Evolutionary conservation across 495 filamentous ascomycete species (phyloP), one percentile per base, ranked within the genome.

Genomic region (Talaromyces nanjingensis): DNA sequence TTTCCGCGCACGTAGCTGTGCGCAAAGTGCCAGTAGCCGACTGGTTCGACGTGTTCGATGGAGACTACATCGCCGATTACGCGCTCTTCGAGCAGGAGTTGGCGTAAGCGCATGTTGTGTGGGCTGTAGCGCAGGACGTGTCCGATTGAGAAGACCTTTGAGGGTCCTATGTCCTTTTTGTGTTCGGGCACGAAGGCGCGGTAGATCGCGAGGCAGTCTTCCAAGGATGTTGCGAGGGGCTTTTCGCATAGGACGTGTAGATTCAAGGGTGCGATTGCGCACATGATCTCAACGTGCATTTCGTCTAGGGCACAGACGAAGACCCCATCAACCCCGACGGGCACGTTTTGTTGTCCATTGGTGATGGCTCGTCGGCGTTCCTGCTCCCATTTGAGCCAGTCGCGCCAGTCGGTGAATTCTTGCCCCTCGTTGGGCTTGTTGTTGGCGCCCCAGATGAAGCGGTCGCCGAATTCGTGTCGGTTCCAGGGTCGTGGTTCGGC

Each of bases 211-310:
- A 93, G 73, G 72, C 92, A 96, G 60, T 93, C 91, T 24, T 79
- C 66, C 14, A 98, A 77, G 0, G 82, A 90, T 2, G 90, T 90
- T 2, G 91, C 90, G 18, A 98, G 78, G 0, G 94, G 94, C 73
- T 98, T 98, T 78, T 98, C 96, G 77, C 92, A 93, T 77, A 97
- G 88, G 61, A 98, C 86, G 72, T 97, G 92, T 27, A 94, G 73
- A 5, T 83, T 77, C 0, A 96, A 78, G 2, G 83, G 81, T 2
- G 87, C 86, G 33, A 96, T 78, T 0, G 82, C 87, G 14, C 83
- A 74, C 24, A 94, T 81, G n/a, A 93, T 86, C 60, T 90, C 90
- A 6, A 83, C 83, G 73, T 98, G 94, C 67, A 88, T 87, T 71
- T 96, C 89, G 72, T 98, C 94, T 24, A 91, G 80, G 1, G 92